Conservation (phyloP, 768 basidiomycete species). For the Psilocybe azurescens region DNA sequence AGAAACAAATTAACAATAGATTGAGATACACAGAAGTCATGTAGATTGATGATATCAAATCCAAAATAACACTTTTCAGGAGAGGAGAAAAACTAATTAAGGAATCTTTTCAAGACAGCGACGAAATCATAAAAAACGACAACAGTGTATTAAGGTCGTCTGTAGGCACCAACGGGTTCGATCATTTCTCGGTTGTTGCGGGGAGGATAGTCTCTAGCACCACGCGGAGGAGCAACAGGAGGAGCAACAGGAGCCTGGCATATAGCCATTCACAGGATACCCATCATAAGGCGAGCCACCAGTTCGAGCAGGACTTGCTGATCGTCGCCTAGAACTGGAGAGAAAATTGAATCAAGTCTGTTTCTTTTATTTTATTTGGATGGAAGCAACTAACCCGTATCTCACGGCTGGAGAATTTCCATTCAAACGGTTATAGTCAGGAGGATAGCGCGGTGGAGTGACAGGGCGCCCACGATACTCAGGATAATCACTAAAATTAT, state of each 20-base stretch:
- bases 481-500: constrained; percentile 32
- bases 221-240: constrained; percentile 37
- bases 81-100: constrained; percentile 1
- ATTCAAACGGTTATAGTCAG: constrained; percentile 57
- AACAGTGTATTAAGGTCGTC: constrained; percentile 38
- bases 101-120: constrained; percentile 13
- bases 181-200: constrained; percentile 51
- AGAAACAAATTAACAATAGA: constrained; percentile 8
- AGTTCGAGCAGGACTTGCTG: constrained; percentile 68
- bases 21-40: constrained; percentile 10
- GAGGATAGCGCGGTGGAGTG: constrained; percentile 54
- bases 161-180: constrained; percentile 45
- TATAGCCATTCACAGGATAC: constrained; percentile 59
- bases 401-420: constrained; percentile 49
- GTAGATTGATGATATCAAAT: constrained; percentile 19
- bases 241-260: constrained; percentile 40
- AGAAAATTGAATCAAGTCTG: not conserved
- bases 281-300: constrained; percentile 52
- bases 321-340: constrained; percentile 62
- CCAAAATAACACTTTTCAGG: constrained; percentile 10
- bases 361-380: not conserved
- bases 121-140: constrained; percentile 7
- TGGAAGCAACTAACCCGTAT: constrained; percentile 41
- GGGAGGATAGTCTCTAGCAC: constrained; percentile 52
- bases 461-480: constrained; percentile 61